These are phyloP conservation scores for Scedosporium minutisporum DNA, from an alignment of 2,329 filamentous ascomycete species.

Conservation along the genomic window DNA sequence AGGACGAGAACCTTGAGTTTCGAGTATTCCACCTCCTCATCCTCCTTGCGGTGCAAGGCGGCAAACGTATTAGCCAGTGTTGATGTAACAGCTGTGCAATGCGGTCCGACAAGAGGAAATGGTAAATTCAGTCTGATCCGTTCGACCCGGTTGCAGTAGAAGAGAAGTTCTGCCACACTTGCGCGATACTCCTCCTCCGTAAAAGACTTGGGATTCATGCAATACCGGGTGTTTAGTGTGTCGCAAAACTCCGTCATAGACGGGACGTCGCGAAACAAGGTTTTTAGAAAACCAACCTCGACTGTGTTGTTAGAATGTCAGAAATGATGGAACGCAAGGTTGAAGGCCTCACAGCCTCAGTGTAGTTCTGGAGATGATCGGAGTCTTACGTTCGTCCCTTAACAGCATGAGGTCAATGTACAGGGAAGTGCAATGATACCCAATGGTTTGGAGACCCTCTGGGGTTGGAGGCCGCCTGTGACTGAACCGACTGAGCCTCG, in stretches of 20 bases:
- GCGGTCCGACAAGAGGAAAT: constrained; percentile 37
- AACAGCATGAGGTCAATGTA: constrained; percentile 44
- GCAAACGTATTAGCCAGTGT: constrained; percentile 44
- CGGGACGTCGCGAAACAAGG: constrained; percentile 34
- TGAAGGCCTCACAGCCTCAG: background rate
- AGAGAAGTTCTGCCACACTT: constrained; percentile 31
- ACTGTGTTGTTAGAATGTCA: constrained; percentile 22
- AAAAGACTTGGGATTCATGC: constrained; percentile 38
- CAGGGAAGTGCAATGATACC: constrained; percentile 36
- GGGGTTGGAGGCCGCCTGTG: constrained; percentile 22
- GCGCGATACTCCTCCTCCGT: constrained; percentile 37
- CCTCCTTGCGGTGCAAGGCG: constrained; percentile 32
- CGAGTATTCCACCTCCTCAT: constrained; percentile 27
- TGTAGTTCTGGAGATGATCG: background rate
- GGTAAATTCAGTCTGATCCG: constrained; percentile 41
- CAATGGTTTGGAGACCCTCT: constrained; percentile 34
- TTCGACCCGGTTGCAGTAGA: constrained; percentile 32
- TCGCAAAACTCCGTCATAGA: constrained; percentile 35
- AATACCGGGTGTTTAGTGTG: constrained; percentile 33
- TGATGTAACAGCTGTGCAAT: constrained; percentile 36
- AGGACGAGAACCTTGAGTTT: constrained; percentile 35
- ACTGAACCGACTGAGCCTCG: constrained; percentile 31
- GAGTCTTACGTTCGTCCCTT: constrained; percentile 36
- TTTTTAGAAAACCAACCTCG: constrained; percentile 37
- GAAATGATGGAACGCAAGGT: background rate